phyloP scores from a whole-genome alignment of 169 alveolate genomes.

The Plasmodium malariae region DNA sequence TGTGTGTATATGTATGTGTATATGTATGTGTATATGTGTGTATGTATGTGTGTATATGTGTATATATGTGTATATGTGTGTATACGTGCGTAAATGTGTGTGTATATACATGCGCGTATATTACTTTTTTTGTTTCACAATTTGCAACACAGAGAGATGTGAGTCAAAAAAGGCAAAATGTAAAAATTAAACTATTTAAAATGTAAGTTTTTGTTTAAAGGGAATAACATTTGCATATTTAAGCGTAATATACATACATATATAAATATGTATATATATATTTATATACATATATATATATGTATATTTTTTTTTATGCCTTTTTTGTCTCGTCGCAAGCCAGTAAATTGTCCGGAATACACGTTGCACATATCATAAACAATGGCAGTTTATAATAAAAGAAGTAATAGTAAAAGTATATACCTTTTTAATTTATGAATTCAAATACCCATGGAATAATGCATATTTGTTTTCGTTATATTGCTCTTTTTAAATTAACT shows the following conservation, averaged over 20 bases:
- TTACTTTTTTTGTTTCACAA: not conserved
- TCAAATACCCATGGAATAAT: not conserved
- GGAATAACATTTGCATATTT: too few relatives aligned
- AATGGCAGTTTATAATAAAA: not conserved
- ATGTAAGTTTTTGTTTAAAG: too few relatives aligned
- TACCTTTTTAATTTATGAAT: not conserved
- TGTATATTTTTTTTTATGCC: not conserved
- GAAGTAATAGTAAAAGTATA: not conserved
- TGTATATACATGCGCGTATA: not conserved
- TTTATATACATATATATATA: not conserved
- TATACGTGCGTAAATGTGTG: not conserved
- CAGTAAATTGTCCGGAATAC: not conserved
- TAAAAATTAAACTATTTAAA: too few relatives aligned
- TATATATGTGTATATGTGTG: too few relatives aligned
- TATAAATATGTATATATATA: not conserved
- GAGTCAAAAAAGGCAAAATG: too few relatives aligned
- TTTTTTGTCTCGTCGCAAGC: not conserved
- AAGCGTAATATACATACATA: not conserved
- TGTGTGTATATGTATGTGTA: not conserved
- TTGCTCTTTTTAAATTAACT: conserved; percentile 20
- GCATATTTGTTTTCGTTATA: not conserved
- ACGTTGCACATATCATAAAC: not conserved
- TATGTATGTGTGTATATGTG: too few relatives aligned
- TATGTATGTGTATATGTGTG: conserved; percentile 1
- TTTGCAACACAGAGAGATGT: too few relatives aligned